Conservation (phyloP, 805 yeast genomes). For the Hagleromyces aurorensis region DNA sequence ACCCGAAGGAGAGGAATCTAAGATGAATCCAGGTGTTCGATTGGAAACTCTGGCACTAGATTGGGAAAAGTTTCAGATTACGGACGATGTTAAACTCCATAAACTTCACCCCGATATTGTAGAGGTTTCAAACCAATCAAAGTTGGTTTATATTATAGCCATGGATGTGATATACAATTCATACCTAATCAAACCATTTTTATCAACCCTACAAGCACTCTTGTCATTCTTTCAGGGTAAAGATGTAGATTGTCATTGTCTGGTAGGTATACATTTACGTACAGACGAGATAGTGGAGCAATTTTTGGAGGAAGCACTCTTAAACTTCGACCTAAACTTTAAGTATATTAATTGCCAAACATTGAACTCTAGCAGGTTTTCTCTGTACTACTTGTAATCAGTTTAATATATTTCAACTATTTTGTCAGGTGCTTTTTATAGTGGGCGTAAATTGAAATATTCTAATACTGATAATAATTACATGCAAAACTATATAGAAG, state of each 20-base stretch:
- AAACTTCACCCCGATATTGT: conserved; percentile 3
- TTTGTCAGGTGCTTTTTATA: too few relatives aligned
- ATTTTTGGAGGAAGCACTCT: conserved; percentile 24
- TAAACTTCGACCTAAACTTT: conserved; percentile 15
- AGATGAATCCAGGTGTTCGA: conserved; percentile 2
- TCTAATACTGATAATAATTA: too few relatives aligned
- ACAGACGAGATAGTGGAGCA: conserved; percentile 24
- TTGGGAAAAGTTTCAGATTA: conserved; percentile 25
- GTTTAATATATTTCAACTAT: too few relatives aligned
- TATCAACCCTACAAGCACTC: conserved; percentile 19
- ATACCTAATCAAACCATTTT: conserved; percentile 26
- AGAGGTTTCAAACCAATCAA: conserved; percentile 1
- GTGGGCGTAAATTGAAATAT: too few relatives aligned
- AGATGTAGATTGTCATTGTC: conserved; percentile 6
- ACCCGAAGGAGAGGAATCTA: conserved; percentile 3
- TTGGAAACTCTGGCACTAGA: conserved; percentile 25
- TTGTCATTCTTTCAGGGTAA: conserved; percentile 5
- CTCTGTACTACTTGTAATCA: conserved; percentile 15
- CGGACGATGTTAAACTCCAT: too few relatives aligned
- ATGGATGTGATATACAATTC: conserved; percentile 33
- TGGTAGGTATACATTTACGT: conserved; percentile 29
- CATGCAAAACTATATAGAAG: too few relatives aligned
- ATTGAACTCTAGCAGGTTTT: conserved; percentile 18
- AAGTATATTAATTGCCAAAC: conserved; percentile 12
- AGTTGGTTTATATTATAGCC: conserved; percentile 22